Conservation (phyloP, 2,329 filamentous ascomycete species). For the Aspergillus sp. region DNA sequence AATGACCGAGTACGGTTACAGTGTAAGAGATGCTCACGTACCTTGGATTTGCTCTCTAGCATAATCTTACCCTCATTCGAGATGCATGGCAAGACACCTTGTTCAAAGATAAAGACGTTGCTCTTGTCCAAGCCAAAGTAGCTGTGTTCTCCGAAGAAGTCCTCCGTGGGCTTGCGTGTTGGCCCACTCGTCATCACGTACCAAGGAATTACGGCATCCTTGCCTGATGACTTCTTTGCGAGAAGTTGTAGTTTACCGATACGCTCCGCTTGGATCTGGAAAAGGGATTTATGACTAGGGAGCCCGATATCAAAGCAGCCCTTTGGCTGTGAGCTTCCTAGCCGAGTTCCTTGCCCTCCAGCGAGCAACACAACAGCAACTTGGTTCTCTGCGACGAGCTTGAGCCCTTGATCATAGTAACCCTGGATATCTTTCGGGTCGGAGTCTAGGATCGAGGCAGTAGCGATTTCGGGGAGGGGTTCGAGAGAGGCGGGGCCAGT, state of each 20-base stretch:
- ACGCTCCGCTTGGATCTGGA: conserved; percentile 95
- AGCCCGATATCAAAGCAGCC: conserved; percentile 97
- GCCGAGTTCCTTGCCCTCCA: conserved; percentile 89
- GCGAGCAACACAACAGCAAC: conserved; percentile 93
- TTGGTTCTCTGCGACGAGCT: conserved; percentile 66
- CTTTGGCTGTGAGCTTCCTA: conserved; percentile 94
- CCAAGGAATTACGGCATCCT: conserved; percentile 77
- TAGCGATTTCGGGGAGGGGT: conserved; percentile 81
- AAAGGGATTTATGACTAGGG: conserved; percentile 88
- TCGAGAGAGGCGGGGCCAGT: conserved; percentile 62
- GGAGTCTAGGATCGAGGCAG: conserved; percentile 89
- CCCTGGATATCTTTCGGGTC: conserved; percentile 71
- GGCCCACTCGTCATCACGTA: conserved; percentile 99
- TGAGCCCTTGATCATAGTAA: conserved; percentile 76
- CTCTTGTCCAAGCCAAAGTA: conserved; percentile 87
- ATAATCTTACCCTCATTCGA: conserved; percentile 97
- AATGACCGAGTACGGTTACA: not conserved
- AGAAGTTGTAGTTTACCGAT: conserved; percentile 83
- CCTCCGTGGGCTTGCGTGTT: conserved; percentile 85
- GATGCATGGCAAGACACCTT: conserved; percentile 94
- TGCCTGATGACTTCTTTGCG: conserved; percentile 67
- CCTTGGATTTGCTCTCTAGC: conserved; percentile 83
- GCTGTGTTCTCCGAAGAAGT: conserved; percentile 84
- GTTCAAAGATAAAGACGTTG: conserved; percentile 92
- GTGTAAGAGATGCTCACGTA: conserved; percentile 28